A percentile compares a stretch with the other conserved stretches of the same genome.
Conservation (phyloP, 2,329 filamentous ascomycete species). For the Madurella fahalii region DNA sequence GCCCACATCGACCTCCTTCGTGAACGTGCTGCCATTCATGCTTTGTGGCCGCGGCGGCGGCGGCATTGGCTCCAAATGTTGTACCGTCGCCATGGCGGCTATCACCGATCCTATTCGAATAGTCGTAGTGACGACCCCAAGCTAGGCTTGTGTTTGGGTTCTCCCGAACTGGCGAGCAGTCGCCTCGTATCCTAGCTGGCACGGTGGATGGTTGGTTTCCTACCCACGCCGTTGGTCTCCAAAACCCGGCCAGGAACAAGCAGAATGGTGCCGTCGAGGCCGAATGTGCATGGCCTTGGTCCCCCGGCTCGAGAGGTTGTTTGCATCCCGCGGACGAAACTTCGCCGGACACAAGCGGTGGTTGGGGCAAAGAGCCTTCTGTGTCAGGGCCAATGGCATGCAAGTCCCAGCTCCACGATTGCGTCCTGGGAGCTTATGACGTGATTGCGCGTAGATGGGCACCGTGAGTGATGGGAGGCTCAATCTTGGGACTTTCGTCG, state of each 20-base stretch:
- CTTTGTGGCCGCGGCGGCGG: slow-evolving; percentile 26
- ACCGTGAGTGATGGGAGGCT: neutral
- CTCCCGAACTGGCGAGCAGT: neutral
- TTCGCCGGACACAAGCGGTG: neutral
- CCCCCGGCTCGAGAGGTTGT: slow-evolving; percentile 1
- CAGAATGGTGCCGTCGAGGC: slow-evolving; percentile 7
- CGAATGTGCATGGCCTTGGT: slow-evolving; percentile 20
- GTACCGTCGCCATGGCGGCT: slow-evolving; percentile 27
- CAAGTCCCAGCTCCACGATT: neutral
- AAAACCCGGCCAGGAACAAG: slow-evolving; percentile 13
- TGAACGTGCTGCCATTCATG: slow-evolving; percentile 20
- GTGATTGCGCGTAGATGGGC: neutral
- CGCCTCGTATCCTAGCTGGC: neutral
- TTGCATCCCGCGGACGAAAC: neutral
- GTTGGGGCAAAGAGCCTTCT: neutral
- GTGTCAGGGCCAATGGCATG: neutral
- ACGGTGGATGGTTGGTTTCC: neutral
- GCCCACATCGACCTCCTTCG: slow-evolving; percentile 35
- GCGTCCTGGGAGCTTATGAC: neutral
- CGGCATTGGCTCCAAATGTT: slow-evolving; percentile 26
- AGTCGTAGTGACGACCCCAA: neutral
- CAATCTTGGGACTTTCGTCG: neutral
- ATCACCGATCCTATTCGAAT: neutral
- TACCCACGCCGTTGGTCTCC: neutral
- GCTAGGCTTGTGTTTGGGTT: neutral